These are phyloP conservation scores for Clohesyomyces aquaticus DNA, from an alignment of 495 filamentous ascomycete species.

Conservation along the genomic window DNA sequence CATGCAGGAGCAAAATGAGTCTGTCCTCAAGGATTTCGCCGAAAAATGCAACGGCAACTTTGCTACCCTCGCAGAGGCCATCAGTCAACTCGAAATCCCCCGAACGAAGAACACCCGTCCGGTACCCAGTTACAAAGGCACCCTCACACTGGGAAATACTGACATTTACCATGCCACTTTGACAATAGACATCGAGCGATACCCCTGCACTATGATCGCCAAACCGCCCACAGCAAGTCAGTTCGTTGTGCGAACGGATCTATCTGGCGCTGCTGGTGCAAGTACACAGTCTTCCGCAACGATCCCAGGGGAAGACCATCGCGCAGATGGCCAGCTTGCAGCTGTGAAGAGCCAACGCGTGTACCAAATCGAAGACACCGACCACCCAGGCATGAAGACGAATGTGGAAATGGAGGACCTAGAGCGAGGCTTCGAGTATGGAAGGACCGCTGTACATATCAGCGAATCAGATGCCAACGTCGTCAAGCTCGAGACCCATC, in stretches of 20 bases:
- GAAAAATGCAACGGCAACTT: slow-evolving; percentile 69
- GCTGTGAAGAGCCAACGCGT: slow-evolving; percentile 70
- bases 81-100: slow-evolving; percentile 75
- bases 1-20: slow-evolving; percentile 66
- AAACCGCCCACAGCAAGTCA: slow-evolving; percentile 72
- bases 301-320: slow-evolving; percentile 52
- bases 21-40: slow-evolving; percentile 62
- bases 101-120: slow-evolving; percentile 72
- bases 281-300: slow-evolving; percentile 56
- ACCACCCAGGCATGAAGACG: slow-evolving; percentile 74
- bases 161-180: slow-evolving; percentile 74
- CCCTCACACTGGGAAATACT: slow-evolving; percentile 78
- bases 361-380: slow-evolving; percentile 78
- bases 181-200: slow-evolving; percentile 85
- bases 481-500: slow-evolving; percentile 75
- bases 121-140: slow-evolving; percentile 76
- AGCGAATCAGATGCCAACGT: slow-evolving; percentile 79
- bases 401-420: slow-evolving; percentile 84
- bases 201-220: slow-evolving; percentile 79
- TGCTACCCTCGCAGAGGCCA: slow-evolving; percentile 83
- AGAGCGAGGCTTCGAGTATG: slow-evolving; percentile 93
- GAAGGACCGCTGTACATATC: slow-evolving; percentile 87
- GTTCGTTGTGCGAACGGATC: slow-evolving; percentile 62
- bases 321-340: slow-evolving; percentile 56
- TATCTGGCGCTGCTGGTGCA: slow-evolving; percentile 49